phyloP scores from a whole-genome alignment of 306 rosid species.

The Coriaria nepalensis region DNA sequence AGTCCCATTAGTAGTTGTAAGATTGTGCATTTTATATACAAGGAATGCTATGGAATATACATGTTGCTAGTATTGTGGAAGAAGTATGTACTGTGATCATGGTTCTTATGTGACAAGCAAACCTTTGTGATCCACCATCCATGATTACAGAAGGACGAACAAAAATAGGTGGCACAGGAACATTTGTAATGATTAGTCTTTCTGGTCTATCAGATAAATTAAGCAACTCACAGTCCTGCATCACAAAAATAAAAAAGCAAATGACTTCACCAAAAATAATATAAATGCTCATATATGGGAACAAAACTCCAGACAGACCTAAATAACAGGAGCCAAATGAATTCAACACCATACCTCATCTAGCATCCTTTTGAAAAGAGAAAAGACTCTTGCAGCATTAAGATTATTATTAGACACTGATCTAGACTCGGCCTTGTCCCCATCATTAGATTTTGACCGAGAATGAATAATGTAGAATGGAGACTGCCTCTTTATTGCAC shows the following conservation, averaged over 20 bases:
- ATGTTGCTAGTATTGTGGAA: neutral
- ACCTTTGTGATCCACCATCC: constrained; percentile 65
- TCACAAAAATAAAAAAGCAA: constrained; percentile 15
- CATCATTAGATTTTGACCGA: constrained; percentile 36
- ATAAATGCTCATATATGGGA: no score
- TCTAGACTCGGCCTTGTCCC: constrained; percentile 32
- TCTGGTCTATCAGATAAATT: constrained; percentile 71
- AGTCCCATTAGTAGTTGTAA: constrained; percentile 12
- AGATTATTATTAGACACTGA: constrained; percentile 31
- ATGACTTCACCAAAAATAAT: neutral
- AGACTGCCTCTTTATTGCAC: constrained; percentile 47
- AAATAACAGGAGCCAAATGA: constrained; percentile 9
- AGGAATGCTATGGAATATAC: neutral
- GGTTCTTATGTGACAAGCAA: constrained; percentile 8
- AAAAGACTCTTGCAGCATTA: constrained; percentile 41
- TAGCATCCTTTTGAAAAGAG: constrained; percentile 53
- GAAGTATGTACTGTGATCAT: constrained; percentile 9
- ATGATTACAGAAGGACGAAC: constrained; percentile 86
- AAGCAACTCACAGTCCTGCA: constrained; percentile 81
- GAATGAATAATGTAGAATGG: constrained; percentile 44
- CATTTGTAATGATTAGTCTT: constrained; percentile 46
- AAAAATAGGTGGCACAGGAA: constrained; percentile 75
- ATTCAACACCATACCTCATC: constrained; percentile 41
- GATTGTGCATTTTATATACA: neutral
- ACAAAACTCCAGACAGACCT: neutral